Evolutionary conservation across 2,329 filamentous ascomycete genomes (phyloP).

Genomic region (Pyricularia sp.): DNA sequence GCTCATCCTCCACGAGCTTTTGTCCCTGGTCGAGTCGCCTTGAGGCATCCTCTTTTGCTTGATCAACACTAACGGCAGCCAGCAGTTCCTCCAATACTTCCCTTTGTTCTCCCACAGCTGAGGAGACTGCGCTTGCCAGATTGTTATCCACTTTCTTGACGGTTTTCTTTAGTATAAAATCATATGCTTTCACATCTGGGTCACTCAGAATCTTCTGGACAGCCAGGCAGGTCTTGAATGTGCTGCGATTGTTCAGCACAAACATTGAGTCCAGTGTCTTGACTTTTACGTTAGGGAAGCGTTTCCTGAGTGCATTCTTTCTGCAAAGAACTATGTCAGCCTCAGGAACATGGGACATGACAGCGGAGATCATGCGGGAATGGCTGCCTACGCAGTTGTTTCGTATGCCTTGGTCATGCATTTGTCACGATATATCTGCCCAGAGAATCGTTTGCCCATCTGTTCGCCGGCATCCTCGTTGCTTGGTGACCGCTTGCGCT

Average conservation of each 20-base stretch:
- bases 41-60: constrained; percentile 11
- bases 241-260: background rate
- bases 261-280: background rate
- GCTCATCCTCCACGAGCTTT: constrained; percentile 20
- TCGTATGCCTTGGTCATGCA: constrained; percentile 8
- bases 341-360: background rate
- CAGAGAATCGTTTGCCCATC: constrained; percentile 10
- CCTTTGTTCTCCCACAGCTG: constrained; percentile 8
- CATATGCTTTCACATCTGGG: background rate
- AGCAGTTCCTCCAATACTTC: constrained; percentile 25
- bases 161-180: background rate
- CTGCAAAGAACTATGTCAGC: background rate
- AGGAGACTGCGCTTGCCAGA: constrained; percentile 4
- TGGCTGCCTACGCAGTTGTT: background rate
- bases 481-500: constrained; percentile 25
- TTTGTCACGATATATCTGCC: constrained; percentile 10
- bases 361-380: background rate
- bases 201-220: background rate
- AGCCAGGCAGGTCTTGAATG: background rate
- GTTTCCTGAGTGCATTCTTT: background rate
- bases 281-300: constrained; percentile 3
- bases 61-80: constrained; percentile 19
- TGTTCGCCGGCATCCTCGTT: constrained; percentile 9
- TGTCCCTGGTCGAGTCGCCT: constrained; percentile 8
- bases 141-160: constrained; percentile 8